Base-by-base conservation (phyloP, 495 filamentous ascomycete species). In the Neurospora sp. region DNA sequence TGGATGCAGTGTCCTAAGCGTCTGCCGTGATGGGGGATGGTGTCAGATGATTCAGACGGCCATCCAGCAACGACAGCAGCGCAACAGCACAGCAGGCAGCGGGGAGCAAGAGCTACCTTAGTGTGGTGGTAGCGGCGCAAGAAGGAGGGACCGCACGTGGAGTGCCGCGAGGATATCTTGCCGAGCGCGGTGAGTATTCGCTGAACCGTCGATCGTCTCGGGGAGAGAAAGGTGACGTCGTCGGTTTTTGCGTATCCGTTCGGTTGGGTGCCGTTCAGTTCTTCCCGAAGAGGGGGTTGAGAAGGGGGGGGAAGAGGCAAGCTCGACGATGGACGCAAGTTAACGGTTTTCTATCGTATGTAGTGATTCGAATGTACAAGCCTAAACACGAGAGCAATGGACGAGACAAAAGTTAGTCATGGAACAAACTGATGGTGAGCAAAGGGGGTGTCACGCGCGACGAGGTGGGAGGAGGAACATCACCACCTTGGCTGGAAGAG, bases 1-100 rank as follows among this genome's bases (percentile, higher is more conserved):
- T 81, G 76, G 77, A 79, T 77, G 74, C 77, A 75, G 71, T 71
- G 39, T 74, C 71, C 74, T 73, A 73, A 71, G 74, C 69, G 74
- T 74, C 74, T 73, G 75, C 75, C 74, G 71, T 39, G 71, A 73
- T 42, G 53, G 69, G 71, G 68, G 72, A 71, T 69, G 44, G 68
- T 42, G 37, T 20, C 22, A 42, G 69, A 22, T 40, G 70, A 71
- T 78, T 78, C 78, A 79, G 74, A 74, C 68, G 73, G 78, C 79
- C 79, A 80, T 79, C 20, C 79, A 76, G 71, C 72, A 71, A 65
- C 70, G 71, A 20, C 41, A 72, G 61, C 45, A 69, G 20, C 70
- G 65, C 53, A 65, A 65, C 53, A 65, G 53, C 53, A 65, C 53
- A 35, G 53, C 53, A 65, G 1, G 53, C 53, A 35, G 53, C 53